Conservation (phyloP, 495 filamentous ascomycete species). For the Rhizodiscina lignyota region DNA sequence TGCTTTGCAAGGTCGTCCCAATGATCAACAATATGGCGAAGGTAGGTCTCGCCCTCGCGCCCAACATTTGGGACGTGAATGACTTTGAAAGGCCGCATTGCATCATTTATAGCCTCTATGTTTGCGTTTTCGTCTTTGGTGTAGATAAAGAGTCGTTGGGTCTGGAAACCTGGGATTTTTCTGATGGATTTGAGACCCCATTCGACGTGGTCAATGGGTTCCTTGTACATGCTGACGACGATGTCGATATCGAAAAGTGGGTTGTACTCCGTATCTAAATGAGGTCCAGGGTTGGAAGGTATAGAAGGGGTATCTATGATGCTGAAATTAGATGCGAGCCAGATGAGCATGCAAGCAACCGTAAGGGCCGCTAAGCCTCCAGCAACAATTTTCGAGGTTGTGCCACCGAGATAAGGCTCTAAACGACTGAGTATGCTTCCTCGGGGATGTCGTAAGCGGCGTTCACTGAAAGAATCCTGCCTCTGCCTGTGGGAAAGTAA, state of each 20-base stretch:
- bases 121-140: conserved; percentile 19
- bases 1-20: conserved; percentile 28
- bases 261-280: conserved; percentile 2
- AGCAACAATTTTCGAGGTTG: neutral
- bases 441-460: neutral
- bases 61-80: conserved; percentile 21
- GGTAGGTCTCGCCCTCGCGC: conserved; percentile 29
- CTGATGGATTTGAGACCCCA: conserved; percentile 10
- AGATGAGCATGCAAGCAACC: neutral
- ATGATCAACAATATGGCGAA: conserved; percentile 24
- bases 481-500: too few species aligned
- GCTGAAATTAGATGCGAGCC: conserved; percentile 1
- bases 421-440: neutral
- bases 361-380: neutral
- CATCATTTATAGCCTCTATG: conserved; percentile 7
- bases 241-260: conserved; percentile 15
- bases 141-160: conserved; percentile 18
- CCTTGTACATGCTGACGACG: conserved; percentile 24
- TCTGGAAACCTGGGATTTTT: conserved; percentile 3
- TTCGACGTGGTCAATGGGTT: conserved; percentile 16
- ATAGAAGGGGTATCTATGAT: neutral
- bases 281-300: neutral
- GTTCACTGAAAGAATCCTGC: too few species aligned
- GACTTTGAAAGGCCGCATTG: conserved; percentile 17
- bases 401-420: neutral